Conservation (phyloP, 129 eudicot species). For the Flaveria robusta region DNA sequence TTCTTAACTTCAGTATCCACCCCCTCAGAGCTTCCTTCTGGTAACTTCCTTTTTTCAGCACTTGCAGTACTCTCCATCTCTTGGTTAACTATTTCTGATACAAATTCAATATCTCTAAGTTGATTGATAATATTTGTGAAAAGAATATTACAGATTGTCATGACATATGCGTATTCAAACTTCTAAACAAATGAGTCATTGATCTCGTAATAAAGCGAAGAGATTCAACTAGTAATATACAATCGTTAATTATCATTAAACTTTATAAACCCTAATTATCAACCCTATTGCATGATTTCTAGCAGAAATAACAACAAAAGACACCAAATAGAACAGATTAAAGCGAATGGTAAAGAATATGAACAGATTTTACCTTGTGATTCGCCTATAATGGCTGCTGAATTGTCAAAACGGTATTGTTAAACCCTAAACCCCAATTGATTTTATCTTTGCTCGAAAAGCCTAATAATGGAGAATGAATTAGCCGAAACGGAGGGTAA, state of each 20-base stretch:
- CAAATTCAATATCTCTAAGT: neutral
- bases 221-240: neutral
- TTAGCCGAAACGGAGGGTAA: constrained; percentile 26
- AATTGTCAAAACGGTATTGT: constrained; percentile 10
- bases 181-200: neutral
- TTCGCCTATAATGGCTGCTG: constrained; percentile 29
- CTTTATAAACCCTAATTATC: constrained; percentile 14
- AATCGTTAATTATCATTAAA: neutral
- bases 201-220: too few species aligned
- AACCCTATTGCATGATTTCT: neutral
- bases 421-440: constrained; percentile 20
- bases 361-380: constrained; percentile 17
- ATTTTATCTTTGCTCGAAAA: neutral
- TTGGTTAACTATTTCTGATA: neutral
- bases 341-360: neutral
- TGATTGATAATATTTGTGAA: constrained; percentile 15
- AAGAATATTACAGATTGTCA: neutral
- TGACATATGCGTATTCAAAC: constrained; percentile 8
- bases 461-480: neutral
- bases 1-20: constrained; percentile 23
- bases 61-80: constrained; percentile 54
- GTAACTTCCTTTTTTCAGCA: constrained; percentile 59
- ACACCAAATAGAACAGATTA: neutral
- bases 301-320: neutral
- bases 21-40: constrained; percentile 41